Base-by-base conservation (phyloP, 192 early-diverging fungal species). In the Coemansia sp. region DNA sequence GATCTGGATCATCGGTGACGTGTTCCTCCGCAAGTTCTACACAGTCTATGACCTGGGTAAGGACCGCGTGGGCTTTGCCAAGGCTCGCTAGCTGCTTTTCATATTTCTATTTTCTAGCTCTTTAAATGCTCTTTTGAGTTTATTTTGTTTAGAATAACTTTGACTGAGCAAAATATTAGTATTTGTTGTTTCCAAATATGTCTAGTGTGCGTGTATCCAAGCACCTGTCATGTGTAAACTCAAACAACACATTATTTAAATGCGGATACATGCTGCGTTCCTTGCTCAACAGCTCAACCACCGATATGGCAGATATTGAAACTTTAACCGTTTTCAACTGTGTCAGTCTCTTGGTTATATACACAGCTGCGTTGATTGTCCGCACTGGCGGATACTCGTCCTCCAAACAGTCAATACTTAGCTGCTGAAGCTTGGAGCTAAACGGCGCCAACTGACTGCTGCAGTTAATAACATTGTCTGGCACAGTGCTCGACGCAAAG, bases 1-100 rank as follows among this genome's bases (percentile, higher is more conserved):
- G 31, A 85, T 93, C 54, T 93, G 92, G 92, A 92, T 94, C 48
- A 85, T 94, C 9, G 91, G 92, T 19, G 91, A 90, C 78, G 90
- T 87, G 20, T 93, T 91, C 72, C 73, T 94, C 53, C 86, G 91
- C 71, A 92, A 91, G 78, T 92, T 79, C 81, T 92, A 92, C 68
- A 86, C 86, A 12, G 86, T 80, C 46, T 80, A 83, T 49, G 77
- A 83, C 28, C 78, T 83, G 62, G 78, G 74, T 62, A 80, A 83
- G 65, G 65, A 83, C 71, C 71, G 77, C 40, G 82, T 80, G n/a
- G 82, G 82, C 51, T 83, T 83, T 70, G 82, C 82, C 50, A 70
- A 69, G 62, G 77, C 71, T 23, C 64, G 64, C 53, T 77, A 83
- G 58, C n/a, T 21, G 25, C 11, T 20, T 50, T 42, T 42, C 40